These are phyloP conservation scores for Saccharomycopsis babjevae DNA, from an alignment of 805 yeast genomes.

Conservation along the genomic window DNA sequence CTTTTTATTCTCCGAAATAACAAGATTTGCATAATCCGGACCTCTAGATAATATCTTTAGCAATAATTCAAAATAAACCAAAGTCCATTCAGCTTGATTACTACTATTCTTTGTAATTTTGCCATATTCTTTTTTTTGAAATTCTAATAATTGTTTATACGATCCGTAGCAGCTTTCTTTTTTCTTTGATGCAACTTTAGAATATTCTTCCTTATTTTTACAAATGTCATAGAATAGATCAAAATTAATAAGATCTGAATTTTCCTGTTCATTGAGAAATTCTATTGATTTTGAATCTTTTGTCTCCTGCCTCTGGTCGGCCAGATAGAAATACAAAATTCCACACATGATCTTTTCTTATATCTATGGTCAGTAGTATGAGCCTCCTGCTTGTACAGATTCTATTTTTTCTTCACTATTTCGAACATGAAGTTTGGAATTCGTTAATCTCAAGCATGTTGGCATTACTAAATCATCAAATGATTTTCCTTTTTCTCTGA, in stretches of 20 bases:
- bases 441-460: too few species aligned
- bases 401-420: too few species aligned
- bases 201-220: not conserved
- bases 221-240: slow-evolving; percentile 5
- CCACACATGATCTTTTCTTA: not conserved
- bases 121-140: not conserved
- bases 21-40: slow-evolving; percentile 41
- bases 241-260: slow-evolving; percentile 2
- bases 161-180: not conserved
- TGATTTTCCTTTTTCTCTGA: too few species aligned
- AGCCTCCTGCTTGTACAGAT: too few species aligned
- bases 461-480: too few species aligned
- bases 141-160: too few species aligned
- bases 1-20: not conserved
- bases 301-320: not conserved
- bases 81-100: too few species aligned
- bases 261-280: slow-evolving; percentile 4
- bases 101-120: not conserved
- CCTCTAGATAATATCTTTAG: slow-evolving; percentile 50
- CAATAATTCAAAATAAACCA: slow-evolving; percentile 21
- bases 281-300: not conserved
- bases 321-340: not conserved
- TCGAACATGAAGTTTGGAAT: too few species aligned
- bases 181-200: too few species aligned
- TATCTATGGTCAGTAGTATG: too few species aligned